A percentile compares a stretch with the other conserved stretches of the same genome.
Conservation (phyloP, 225 moss, liverwort and hornwort species). For the Rhytidiadelphus loreus region DNA sequence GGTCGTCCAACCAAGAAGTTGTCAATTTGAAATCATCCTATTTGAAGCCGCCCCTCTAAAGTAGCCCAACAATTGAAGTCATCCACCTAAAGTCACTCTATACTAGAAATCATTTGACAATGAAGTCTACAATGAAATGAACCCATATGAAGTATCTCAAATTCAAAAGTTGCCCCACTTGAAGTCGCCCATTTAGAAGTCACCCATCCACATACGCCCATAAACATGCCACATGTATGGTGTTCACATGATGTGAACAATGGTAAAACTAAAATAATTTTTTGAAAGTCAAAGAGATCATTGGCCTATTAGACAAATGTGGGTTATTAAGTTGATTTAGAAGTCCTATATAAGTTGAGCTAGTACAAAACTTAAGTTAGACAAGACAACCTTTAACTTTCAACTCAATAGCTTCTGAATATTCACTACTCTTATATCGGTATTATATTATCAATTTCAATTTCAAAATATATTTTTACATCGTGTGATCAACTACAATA, state of each 20-base stretch:
- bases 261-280: not conserved
- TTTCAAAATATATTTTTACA: not conserved
- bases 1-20: too few species aligned
- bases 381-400: not conserved
- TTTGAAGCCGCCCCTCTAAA: too few species aligned
- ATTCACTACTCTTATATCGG: not conserved
- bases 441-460: not conserved
- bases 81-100: accelerated
- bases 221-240: not conserved
- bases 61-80: too few species aligned
- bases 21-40: too few species aligned
- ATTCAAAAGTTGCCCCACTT: accelerated
- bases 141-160: not conserved
- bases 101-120: accelerated
- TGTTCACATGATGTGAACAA: not conserved
- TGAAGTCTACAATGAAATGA: not conserved
- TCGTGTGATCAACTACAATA: accelerated
- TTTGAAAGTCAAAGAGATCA: not conserved
- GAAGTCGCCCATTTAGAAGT: not conserved
- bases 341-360: not conserved
- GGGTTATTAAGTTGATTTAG: accelerated
- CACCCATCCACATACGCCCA: accelerated
- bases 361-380: not conserved
- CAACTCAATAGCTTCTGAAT: not conserved
- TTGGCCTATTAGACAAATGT: too few species aligned